phyloP scores from a whole-genome alignment of 495 filamentous ascomycete species.

The Aspergillus ostianus region DNA sequence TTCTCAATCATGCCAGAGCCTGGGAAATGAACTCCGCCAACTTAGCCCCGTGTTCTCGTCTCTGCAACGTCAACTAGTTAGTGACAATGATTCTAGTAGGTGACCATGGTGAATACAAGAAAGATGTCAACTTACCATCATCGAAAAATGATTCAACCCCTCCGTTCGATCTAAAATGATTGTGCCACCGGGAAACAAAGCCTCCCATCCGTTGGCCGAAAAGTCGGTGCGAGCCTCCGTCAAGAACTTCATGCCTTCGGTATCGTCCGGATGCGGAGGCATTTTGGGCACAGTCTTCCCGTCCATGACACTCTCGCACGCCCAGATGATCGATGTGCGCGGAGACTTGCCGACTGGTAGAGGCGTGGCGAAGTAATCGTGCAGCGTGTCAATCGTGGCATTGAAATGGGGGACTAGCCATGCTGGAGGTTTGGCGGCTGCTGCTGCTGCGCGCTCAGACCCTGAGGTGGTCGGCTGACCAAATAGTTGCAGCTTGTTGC shows the following conservation, averaged over 20 bases:
- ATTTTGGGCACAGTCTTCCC: slow-evolving; percentile 23
- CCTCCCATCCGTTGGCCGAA: slow-evolving; percentile 27
- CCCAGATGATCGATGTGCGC: slow-evolving; percentile 30
- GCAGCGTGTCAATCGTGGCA: slow-evolving; percentile 30
- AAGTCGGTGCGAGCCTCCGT: slow-evolving; percentile 39
- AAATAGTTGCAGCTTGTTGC: slow-evolving; percentile 44
- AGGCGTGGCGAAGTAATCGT: slow-evolving; percentile 29
- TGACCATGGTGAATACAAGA: too few relatives aligned
- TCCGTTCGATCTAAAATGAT: slow-evolving; percentile 27
- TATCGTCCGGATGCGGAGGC: slow-evolving; percentile 25
- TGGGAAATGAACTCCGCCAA: too few relatives aligned
- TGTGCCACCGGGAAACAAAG: slow-evolving; percentile 22
- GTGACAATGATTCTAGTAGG: too few relatives aligned
- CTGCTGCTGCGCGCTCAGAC: neutral
- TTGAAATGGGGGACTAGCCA: slow-evolving; percentile 37
- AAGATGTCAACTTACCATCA: slow-evolving; percentile 20
- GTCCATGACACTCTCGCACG: slow-evolving; percentile 20
- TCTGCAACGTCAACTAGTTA: too few relatives aligned
- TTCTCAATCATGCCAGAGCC: too few relatives aligned
- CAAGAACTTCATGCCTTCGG: slow-evolving; percentile 34
- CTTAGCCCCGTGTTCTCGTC: too few relatives aligned
- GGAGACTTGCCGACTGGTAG: slow-evolving; percentile 15
- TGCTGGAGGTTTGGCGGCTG: slow-evolving; percentile 17
- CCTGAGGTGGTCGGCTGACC: slow-evolving; percentile 37
- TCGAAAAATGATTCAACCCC: slow-evolving; percentile 38